phyloP scores from a whole-genome alignment of 768 basidiomycete genomes.

The Mrakia gelida region DNA sequence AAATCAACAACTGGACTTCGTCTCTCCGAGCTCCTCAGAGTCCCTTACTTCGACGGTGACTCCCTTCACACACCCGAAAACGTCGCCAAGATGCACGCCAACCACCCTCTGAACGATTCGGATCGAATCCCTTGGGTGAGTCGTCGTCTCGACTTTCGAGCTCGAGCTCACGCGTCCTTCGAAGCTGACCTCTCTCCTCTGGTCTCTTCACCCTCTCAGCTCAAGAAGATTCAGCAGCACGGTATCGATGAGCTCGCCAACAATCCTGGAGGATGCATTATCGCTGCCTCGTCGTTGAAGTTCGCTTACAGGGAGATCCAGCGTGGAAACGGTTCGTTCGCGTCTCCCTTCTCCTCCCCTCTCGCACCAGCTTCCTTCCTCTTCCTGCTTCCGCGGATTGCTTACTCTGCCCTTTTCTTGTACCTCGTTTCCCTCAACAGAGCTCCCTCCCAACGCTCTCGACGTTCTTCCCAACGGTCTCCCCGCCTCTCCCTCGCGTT shows the following conservation, averaged over 20 bases:
- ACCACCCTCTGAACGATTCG: conserved; percentile 12
- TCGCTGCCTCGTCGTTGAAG: conserved; percentile 29
- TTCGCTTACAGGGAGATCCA: conserved; percentile 28
- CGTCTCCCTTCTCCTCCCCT: background rate
- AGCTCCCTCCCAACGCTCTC: background rate
- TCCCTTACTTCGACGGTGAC: conserved; percentile 31
- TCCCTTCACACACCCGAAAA: conserved; percentile 24
- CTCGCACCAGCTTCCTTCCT: background rate
- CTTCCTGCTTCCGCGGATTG: no score
- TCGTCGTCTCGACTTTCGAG: background rate
- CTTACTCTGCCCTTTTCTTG: no score
- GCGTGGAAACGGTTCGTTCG: conserved; percentile 17
- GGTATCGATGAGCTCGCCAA: conserved; percentile 7
- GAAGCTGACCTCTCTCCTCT: background rate
- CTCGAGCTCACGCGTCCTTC: background rate
- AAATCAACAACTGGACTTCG: conserved; percentile 26
- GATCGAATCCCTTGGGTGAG: conserved; percentile 30
- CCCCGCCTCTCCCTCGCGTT: background rate
- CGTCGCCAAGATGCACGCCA: conserved; percentile 23
- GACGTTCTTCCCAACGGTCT: conserved; percentile 23
- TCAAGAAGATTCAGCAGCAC: conserved; percentile 17
- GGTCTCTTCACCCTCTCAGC: background rate
- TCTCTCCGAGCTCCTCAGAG: conserved; percentile 11
- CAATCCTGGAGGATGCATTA: conserved; percentile 24
- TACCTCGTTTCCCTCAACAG: no score